phyloP scores from a whole-genome alignment of 768 basidiomycete genomes.

The Phaeotremella fagi region DNA sequence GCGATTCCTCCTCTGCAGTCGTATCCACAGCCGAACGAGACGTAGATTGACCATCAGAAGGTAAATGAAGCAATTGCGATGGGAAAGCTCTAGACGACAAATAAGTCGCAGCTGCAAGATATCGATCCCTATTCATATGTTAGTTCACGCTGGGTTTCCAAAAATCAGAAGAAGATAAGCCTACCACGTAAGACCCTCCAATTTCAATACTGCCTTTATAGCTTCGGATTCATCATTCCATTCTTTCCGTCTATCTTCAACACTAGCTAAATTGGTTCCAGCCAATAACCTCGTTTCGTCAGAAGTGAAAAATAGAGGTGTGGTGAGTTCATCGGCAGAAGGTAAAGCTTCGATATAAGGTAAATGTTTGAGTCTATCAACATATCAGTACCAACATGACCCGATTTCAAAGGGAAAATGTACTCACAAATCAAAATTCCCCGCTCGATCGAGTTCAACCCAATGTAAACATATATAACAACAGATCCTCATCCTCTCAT shows the following conservation, averaged over 20 bases:
- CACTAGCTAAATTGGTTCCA: conserved; percentile 79
- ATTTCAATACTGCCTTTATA: conserved; percentile 53
- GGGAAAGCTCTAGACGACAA: conserved; percentile 87
- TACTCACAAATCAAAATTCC: neutral
- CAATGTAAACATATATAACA: conserved; percentile 46
- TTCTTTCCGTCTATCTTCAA: conserved; percentile 59
- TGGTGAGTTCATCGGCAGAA: conserved; percentile 55
- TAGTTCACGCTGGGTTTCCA: too few species aligned
- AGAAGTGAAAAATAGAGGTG: conserved; percentile 66
- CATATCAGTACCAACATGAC: neutral
- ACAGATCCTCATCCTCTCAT: conserved; percentile 36
- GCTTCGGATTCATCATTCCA: conserved; percentile 63
- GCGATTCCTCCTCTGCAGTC: conserved; percentile 35
- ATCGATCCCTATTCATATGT: conserved; percentile 67
- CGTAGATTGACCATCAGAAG: conserved; percentile 52
- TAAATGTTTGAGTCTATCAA: conserved; percentile 37
- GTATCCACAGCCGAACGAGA: conserved; percentile 13
- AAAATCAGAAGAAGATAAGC: conserved; percentile 20
- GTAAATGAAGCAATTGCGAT: conserved; percentile 65
- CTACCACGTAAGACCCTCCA: conserved; percentile 63
- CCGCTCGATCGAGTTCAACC: conserved; percentile 10
- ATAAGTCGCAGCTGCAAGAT: conserved; percentile 67
- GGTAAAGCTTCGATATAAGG: conserved; percentile 72
- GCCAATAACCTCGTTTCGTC: conserved; percentile 63
- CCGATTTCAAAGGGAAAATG: neutral